Conservation (phyloP, 2,329 filamentous ascomycete genomes). For the Periconia digitata region DNA sequence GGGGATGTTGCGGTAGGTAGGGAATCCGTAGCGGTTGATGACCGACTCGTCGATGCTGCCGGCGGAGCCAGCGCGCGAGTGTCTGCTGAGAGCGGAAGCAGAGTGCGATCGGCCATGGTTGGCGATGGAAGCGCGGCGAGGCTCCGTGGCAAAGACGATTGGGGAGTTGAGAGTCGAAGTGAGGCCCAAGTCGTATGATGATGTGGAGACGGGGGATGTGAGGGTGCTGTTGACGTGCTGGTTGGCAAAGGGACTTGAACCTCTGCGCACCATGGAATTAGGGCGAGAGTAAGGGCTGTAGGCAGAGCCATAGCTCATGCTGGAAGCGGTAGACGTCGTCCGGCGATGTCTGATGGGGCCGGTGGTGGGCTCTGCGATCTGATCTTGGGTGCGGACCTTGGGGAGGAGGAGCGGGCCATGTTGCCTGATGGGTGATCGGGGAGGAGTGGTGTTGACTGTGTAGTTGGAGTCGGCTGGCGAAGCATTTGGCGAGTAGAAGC, state of each 20-base stretch:
- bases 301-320: constrained; percentile 37
- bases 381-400: constrained; percentile 84
- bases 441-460: constrained; percentile 70
- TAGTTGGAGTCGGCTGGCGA: constrained; percentile 65
- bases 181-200: constrained; percentile 42
- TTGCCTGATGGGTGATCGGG: constrained; percentile 71
- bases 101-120: constrained; percentile 46
- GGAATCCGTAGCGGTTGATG: constrained; percentile 73
- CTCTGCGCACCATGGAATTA: constrained; percentile 48
- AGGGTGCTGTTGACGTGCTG: constrained; percentile 40
- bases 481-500: constrained; percentile 65
- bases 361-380: constrained; percentile 65
- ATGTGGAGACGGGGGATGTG: constrained; percentile 49
- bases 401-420: constrained; percentile 80
- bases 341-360: constrained; percentile 59
- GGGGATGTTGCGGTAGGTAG: constrained; percentile 79
- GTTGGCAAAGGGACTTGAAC: constrained; percentile 47
- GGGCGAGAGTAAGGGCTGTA: constrained; percentile 55
- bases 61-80: constrained; percentile 63
- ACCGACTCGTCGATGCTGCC: constrained; percentile 68
- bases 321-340: constrained; percentile 54
- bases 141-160: constrained; percentile 51
- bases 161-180: constrained; percentile 64
- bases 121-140: constrained; percentile 40
- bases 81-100: constrained; percentile 15